Base-by-base conservation (phyloP, 1,139 yeast genomes). In the Kazachstania sp. region DNA sequence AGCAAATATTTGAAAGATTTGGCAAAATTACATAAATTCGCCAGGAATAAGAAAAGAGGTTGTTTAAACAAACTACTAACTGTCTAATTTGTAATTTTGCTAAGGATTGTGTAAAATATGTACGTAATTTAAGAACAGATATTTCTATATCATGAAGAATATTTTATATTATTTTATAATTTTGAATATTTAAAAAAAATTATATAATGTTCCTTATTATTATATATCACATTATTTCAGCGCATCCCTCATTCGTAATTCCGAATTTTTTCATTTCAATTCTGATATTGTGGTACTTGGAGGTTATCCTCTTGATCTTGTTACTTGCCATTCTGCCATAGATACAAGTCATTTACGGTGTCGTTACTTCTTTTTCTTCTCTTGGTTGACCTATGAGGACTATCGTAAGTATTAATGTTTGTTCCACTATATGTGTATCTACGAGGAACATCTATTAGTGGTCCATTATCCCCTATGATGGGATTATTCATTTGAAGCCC, bases 311-410 rank as follows among this genome's bases (percentile, higher is more conserved):
- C 2, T 9, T 4, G 6, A 7, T 23, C 28, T 23, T 23, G 4
- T 32, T 45, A 55, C 29, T 48, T 54, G 9, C 59, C 51, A 43
- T 59, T 58, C 47, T 60, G 64, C 64, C 64, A 60, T 36, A 54
- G 50, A 44, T 56, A 55, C 32, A 60, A 40, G 45, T 59, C 63
- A 23, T 53, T 50, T 6, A 51, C 34, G 39, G 49, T 53, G 5
- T 51, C 55, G 2, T 45, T 55, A 6, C 49, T 54, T 13, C 48
- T 49, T 49, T 31, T 50, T 18, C 45, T 35, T 13, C 43, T 36
- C 16, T 40, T 32, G 3, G 30, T 20, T 7, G 47, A 37, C 34
- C 48, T 45, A 29, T 30, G 44, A 6, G 16, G 13, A 26, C 32
- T 37, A n/a, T 30, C 37, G 6, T 20, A 4, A 11, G n/a, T 8